Evolutionary conservation across 2,329 filamentous ascomycete genomes (phyloP), one percentile per base, ranked within the genome.

Genomic region (Aspergillus sp.): DNA sequence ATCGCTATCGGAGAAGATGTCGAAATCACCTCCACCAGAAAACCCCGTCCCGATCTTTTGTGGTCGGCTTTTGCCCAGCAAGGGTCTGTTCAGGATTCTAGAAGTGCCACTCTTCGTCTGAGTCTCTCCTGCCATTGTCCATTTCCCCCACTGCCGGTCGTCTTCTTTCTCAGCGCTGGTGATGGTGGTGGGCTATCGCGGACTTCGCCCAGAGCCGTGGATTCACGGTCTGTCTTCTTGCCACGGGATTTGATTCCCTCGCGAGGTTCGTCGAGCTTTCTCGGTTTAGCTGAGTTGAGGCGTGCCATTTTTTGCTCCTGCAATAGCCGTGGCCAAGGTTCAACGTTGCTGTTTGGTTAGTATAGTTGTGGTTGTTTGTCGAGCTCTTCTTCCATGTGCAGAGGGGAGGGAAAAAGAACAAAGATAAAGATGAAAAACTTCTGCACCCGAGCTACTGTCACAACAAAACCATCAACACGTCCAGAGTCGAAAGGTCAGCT

Each of bases 1-100:
- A 27, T 59, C 53, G 6, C 45, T 50, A 9, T 65, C 61, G 5
- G 59, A 46, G n/a, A 65, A 61, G 32, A 64, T 64, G 31, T 63
- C 51, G 29, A 64, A 65, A 7, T 43, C 39, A 2, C 48, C 34
- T 19, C 19, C 19, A 19, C 19, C 19, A 19, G 54, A 49, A 0
- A 54, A 48, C 8, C 50, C 34, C 26, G 49, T 54, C 19, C 47
- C 51, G 3, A 49, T 46, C 40, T 51, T 55, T 47, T 52, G 55
- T 28, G 45, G 42, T 13, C 53, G 46, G 28, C 43, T 48, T 28
- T 43, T 48, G 9, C 19, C 27, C 7, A 49, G 40, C n/a, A 42
- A 29, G 5, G 42, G 43, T 9, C 37, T 50, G n/a, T 48, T 50
- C 9, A 37, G 43, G 5, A 47, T 35, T n/a, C 39, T 37, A 5